phyloP scores from a whole-genome alignment of 2,329 filamentous ascomycete species.

The Pseudofabraea citricarpa region DNA sequence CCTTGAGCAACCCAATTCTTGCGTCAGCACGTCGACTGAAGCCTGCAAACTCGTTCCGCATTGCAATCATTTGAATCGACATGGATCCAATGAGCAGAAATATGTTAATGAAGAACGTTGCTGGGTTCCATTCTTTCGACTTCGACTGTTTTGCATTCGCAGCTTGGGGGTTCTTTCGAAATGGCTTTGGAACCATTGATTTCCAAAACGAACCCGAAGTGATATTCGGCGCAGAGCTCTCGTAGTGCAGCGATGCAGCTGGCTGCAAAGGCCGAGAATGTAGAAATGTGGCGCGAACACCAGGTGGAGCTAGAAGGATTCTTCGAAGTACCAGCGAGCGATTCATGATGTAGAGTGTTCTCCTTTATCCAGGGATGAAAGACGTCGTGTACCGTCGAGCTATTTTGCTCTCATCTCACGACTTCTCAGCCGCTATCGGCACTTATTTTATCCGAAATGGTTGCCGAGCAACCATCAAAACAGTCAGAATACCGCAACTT shows the following conservation, averaged over 20 bases:
- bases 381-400: too few relatives aligned
- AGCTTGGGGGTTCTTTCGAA: constrained; percentile 42
- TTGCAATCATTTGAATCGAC: constrained; percentile 83
- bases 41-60: constrained; percentile 70
- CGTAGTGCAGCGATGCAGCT: constrained; percentile 15
- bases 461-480: neutral
- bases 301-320: constrained; percentile 18
- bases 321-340: constrained; percentile 15
- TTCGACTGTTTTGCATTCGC: constrained; percentile 33
- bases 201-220: constrained; percentile 53
- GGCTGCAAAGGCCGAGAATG: constrained; percentile 5
- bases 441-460: neutral
- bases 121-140: constrained; percentile 70
- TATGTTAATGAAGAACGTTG: constrained; percentile 76
- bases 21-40: constrained; percentile 74
- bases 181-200: constrained; percentile 63
- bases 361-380: neutral
- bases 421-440: neutral
- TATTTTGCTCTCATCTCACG: too few relatives aligned
- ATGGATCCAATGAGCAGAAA: constrained; percentile 90
- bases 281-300: constrained; percentile 17
- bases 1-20: constrained; percentile 69
- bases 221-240: constrained; percentile 32
- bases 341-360: constrained; percentile 12
- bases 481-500: neutral